Percentiles rank a stretch among this genome's conserved stretches.
phyloP scores from a whole-genome alignment of 805 yeast species.

The Ogataea wickerhamii region DNA sequence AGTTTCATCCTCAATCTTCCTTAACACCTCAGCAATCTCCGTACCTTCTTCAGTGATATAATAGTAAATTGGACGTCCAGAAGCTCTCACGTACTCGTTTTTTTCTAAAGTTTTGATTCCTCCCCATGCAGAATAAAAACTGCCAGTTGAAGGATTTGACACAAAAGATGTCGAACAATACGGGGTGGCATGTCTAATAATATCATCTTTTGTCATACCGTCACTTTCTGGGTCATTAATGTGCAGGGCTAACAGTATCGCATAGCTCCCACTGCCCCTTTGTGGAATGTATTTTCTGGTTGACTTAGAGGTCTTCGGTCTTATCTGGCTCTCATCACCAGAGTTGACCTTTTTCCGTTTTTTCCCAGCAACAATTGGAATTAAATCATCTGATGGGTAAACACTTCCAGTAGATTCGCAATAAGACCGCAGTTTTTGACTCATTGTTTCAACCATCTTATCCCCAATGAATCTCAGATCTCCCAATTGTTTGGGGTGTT shows the following conservation, averaged over 20 bases:
- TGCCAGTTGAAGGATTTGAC: constrained; percentile 56
- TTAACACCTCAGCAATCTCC: constrained; percentile 55
- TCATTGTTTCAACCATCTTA: constrained; percentile 53
- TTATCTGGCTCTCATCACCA: constrained; percentile 4
- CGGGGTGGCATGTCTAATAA: constrained; percentile 49
- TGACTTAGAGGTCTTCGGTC: constrained; percentile 13
- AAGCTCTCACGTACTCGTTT: constrained; percentile 52
- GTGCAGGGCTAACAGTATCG: constrained; percentile 60
- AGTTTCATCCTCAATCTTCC: constrained; percentile 38
- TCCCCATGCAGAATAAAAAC: constrained; percentile 73
- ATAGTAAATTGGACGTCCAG: constrained; percentile 60
- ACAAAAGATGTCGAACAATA: constrained; percentile 58
- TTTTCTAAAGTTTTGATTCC: constrained; percentile 59
- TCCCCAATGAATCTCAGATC: constrained; percentile 70
- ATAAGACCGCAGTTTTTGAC: constrained; percentile 44
- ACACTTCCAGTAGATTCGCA: constrained; percentile 52
- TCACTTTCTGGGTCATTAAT: constrained; percentile 42
- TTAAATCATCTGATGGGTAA: constrained; percentile 38
- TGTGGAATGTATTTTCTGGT: constrained; percentile 59
- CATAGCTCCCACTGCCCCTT: constrained; percentile 80
- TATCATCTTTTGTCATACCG: constrained; percentile 65
- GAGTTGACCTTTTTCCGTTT: constrained; percentile 8
- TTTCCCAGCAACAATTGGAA: constrained; percentile 2
- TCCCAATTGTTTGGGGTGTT: constrained; percentile 54
- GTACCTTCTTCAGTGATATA: constrained; percentile 68